Evolutionary conservation across 2,329 filamentous ascomycete species (phyloP).

Genomic region (Botrytis porri): DNA sequence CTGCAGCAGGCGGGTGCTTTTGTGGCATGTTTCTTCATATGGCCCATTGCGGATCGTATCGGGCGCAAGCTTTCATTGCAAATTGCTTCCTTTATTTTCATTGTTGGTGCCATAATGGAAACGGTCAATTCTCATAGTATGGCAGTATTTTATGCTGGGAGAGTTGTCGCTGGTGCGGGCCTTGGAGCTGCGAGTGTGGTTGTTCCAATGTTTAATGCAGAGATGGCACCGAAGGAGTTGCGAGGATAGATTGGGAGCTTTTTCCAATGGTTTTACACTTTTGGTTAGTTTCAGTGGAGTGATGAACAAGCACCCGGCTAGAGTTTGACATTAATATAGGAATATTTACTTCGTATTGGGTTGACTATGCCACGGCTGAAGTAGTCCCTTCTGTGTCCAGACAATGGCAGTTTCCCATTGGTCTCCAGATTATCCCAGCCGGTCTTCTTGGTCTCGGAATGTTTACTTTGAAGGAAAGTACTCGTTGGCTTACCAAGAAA

Average conservation of each 20-base stretch:
- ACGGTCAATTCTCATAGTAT: slow-evolving; percentile 44
- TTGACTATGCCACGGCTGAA: neutral
- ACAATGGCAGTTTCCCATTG: neutral
- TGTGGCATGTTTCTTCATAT: slow-evolving; percentile 46
- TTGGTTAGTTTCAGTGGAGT: slow-evolving; percentile 35
- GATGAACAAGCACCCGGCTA: accelerated
- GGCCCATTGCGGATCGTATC: neutral
- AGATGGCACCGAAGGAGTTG: slow-evolving; percentile 44
- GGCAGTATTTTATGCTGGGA: slow-evolving; percentile 43
- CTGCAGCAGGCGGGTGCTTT: slow-evolving; percentile 49
- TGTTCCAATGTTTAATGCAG: slow-evolving; percentile 44
- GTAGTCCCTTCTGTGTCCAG: neutral
- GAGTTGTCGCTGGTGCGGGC: slow-evolving; percentile 48
- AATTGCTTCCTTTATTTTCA: slow-evolving; percentile 30
- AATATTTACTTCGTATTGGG: slow-evolving; percentile 38
- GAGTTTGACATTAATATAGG: neutral
- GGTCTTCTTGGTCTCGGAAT: neutral
- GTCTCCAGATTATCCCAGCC: neutral
- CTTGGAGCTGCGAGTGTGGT: slow-evolving; percentile 46
- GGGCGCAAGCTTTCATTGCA: neutral
- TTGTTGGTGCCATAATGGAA: slow-evolving; percentile 42
- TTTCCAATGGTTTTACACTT: slow-evolving; percentile 41
- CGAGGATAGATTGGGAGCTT: slow-evolving; percentile 40
- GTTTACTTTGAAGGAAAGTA: neutral
- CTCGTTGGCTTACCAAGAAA: neutral